Conservation (phyloP, 1,284 basidiomycete genomes). For the Naganishia sp. region DNA sequence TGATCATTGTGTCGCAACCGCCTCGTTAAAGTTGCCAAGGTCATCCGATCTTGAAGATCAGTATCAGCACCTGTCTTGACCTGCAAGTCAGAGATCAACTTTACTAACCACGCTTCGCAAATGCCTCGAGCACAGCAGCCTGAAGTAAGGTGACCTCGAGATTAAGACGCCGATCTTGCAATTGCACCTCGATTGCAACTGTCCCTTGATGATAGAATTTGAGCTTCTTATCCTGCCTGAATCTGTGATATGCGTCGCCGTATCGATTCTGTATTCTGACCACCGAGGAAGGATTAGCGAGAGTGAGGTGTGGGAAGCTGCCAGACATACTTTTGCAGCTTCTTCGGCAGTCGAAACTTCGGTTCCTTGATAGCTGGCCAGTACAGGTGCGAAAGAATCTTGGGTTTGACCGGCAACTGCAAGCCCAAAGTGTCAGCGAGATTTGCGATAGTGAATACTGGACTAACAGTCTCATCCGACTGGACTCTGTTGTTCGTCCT, state of each 20-base stretch:
- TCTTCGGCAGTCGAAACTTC: conserved; percentile 75
- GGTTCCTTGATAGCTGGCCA: conserved; percentile 81
- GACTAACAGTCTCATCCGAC: conserved; percentile 64
- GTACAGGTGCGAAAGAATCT: conserved; percentile 86
- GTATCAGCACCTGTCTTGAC: background rate
- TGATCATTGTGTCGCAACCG: conserved; percentile 67
- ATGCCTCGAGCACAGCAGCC: conserved; percentile 83
- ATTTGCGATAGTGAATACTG: conserved; percentile 7
- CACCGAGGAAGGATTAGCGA: conserved; percentile 13
- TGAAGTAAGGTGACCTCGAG: conserved; percentile 80
- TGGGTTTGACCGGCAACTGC: conserved; percentile 76
- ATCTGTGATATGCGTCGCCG: conserved; percentile 69
- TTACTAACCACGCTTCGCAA: conserved; percentile 65
- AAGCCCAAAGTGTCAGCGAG: background rate
- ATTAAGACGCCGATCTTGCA: conserved; percentile 74
- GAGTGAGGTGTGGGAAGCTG: conserved; percentile 40
- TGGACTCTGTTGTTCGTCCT: conserved; percentile 82
- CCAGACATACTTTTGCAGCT: conserved; percentile 65
- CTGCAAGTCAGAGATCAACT: background rate
- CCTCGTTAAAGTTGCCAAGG: conserved; percentile 64
- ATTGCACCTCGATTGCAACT: conserved; percentile 71
- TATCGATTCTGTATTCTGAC: conserved; percentile 72
- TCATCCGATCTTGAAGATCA: conserved; percentile 64
- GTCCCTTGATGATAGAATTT: conserved; percentile 84
- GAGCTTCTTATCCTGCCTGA: conserved; percentile 87